Percentiles rank a stretch among this genome's conserved stretches.
Conservation (phyloP, 179 eudicot species). For the Patellifolia procumbens region DNA sequence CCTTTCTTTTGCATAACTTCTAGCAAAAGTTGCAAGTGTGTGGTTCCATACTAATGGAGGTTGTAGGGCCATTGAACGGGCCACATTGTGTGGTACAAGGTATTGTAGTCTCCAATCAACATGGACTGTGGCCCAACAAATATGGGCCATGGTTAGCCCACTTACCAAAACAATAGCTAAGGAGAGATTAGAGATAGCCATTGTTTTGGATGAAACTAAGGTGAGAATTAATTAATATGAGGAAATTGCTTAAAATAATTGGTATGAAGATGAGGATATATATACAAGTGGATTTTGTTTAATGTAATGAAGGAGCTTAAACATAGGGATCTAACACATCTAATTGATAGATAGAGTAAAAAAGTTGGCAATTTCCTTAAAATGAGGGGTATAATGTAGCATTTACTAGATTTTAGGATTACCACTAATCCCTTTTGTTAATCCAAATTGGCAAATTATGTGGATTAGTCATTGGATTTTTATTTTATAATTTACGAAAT, state of each 20-base stretch:
- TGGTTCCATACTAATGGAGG: slow-evolving; percentile 22
- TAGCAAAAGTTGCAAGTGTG: slow-evolving; percentile 12
- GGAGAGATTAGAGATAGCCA: background rate
- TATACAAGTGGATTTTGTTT: background rate
- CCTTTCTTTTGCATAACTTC: slow-evolving; percentile 17
- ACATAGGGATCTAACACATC: background rate
- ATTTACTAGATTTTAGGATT: background rate
- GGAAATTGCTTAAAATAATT: background rate
- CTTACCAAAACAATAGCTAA: slow-evolving; percentile 24
- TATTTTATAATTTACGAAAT: no score
- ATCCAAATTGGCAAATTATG: background rate
- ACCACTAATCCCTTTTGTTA: background rate
- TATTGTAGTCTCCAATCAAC: background rate
- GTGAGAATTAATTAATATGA: background rate
- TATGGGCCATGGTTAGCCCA: slow-evolving; percentile 4
- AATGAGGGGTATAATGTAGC: background rate
- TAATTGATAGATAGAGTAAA: background rate
- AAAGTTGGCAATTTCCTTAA: background rate
- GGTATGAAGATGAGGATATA: no score
- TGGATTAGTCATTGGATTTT: no score
- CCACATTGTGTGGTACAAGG: slow-evolving; percentile 1
- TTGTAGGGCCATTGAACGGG: background rate
- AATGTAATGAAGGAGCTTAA: background rate
- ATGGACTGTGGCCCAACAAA: background rate
- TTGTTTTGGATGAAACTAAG: background rate